These are phyloP conservation scores for Massariosphaeria phaeospora DNA, from an alignment of 495 filamentous ascomycete species.

Conservation along the genomic window DNA sequence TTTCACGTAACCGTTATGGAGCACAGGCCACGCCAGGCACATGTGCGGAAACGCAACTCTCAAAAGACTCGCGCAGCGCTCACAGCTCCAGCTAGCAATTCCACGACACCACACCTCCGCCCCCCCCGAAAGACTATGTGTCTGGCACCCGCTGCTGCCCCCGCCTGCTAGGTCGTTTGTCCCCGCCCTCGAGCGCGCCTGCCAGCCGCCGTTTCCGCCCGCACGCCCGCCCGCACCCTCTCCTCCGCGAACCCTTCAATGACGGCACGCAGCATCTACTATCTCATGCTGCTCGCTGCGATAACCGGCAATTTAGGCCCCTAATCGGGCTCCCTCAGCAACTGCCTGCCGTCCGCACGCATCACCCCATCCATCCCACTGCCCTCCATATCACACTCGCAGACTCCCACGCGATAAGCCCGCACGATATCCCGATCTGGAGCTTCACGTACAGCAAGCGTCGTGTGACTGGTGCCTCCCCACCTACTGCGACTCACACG, in stretches of 20 bases:
- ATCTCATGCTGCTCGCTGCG: conserved; percentile 36
- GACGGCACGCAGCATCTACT: conserved; percentile 33
- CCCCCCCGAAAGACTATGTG: conserved; percentile 15
- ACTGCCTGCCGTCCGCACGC: not conserved
- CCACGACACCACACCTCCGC: not conserved
- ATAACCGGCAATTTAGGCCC: conserved; percentile 34
- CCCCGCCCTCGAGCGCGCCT: not conserved
- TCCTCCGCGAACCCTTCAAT: conserved; percentile 26
- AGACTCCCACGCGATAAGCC: conserved; percentile 37
- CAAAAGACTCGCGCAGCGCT: conserved; percentile 23
- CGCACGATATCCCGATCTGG: conserved; percentile 28
- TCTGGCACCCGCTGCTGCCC: not conserved
- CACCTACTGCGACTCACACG: not conserved
- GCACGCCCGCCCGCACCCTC: not conserved
- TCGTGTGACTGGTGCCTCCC: conserved; percentile 34
- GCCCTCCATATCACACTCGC: too few relatives aligned
- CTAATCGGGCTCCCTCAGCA: conserved; percentile 7
- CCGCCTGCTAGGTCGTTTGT: conserved; percentile 1
- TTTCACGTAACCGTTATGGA: conserved; percentile 25
- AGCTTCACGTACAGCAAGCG: conserved; percentile 3
- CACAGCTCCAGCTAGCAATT: not conserved
- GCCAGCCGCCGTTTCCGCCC: not conserved
- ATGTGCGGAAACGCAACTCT: conserved; percentile 22
- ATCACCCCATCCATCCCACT: conserved; percentile 3
- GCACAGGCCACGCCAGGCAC: conserved; percentile 24